Percentiles rank a stretch among this genome's conserved stretches.
Conservation (phyloP, 768 basidiomycete genomes). For the Amanita subjunquillea region DNA sequence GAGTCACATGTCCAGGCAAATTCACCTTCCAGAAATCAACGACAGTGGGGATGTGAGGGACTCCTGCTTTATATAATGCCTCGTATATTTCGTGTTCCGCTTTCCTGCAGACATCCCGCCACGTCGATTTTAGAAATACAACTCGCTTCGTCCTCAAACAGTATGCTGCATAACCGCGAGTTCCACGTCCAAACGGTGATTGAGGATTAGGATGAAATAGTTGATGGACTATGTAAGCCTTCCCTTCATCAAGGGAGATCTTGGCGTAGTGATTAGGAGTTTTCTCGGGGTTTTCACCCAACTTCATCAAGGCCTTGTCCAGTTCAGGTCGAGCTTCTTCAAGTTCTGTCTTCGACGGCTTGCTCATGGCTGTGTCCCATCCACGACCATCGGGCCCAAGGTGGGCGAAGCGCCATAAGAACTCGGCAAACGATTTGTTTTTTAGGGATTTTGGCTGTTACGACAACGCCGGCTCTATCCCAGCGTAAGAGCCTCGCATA, state of each 20-base stretch:
- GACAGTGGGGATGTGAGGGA: too few species aligned
- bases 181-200: background rate
- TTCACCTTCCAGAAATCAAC: too few species aligned
- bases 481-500: background rate
- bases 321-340: background rate
- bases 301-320: background rate
- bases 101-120: background rate
- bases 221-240: background rate
- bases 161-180: background rate
- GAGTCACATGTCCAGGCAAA: too few species aligned
- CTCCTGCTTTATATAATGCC: too few species aligned
- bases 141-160: background rate
- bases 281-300: too few species aligned
- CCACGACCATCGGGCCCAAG: background rate
- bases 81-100: background rate
- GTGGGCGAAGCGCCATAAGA: background rate
- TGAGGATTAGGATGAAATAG: background rate
- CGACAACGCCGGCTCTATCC: background rate
- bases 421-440: background rate
- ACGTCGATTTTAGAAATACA: background rate
- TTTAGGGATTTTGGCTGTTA: background rate
- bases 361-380: background rate
- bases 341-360: background rate
- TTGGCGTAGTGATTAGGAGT: too few species aligned
- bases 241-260: too few species aligned